Evolutionary conservation across 2,329 filamentous ascomycete species (phyloP).

Genomic region (Penicillium sp.): DNA sequence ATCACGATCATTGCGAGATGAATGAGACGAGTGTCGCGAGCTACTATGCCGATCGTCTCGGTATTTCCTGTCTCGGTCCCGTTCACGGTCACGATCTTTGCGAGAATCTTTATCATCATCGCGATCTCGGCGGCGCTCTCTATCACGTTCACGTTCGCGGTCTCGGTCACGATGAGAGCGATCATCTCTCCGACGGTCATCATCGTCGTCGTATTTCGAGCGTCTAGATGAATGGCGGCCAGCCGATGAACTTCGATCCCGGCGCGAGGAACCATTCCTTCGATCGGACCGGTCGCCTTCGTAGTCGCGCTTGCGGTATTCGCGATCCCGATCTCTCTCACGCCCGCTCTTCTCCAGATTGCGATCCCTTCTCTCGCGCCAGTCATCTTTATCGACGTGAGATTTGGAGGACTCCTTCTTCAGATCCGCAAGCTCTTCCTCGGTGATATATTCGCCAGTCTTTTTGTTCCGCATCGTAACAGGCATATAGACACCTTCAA

Average conservation of each 20-base stretch:
- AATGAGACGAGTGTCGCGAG: slow-evolving; percentile 42
- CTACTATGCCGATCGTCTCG: slow-evolving; percentile 42
- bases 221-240: slow-evolving; percentile 44
- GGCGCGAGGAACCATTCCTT: slow-evolving; percentile 46
- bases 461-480: slow-evolving; percentile 66
- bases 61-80: slow-evolving; percentile 36
- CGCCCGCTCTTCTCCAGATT: slow-evolving; percentile 50
- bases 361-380: slow-evolving; percentile 53
- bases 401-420: slow-evolving; percentile 55
- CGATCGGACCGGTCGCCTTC: slow-evolving; percentile 45
- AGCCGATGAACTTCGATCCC: slow-evolving; percentile 45
- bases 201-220: slow-evolving; percentile 48
- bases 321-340: slow-evolving; percentile 42
- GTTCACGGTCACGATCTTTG: slow-evolving; percentile 31
- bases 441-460: slow-evolving; percentile 67
- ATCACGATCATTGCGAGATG: slow-evolving; percentile 41
- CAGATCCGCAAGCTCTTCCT: slow-evolving; percentile 64
- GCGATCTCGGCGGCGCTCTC: slow-evolving; percentile 28
- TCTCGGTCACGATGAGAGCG: slow-evolving; percentile 43
- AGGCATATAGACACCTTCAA: slow-evolving; percentile 64
- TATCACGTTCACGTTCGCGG: slow-evolving; percentile 36
- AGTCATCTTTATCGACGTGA: slow-evolving; percentile 52
- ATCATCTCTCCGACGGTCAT: slow-evolving; percentile 40
- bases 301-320: slow-evolving; percentile 44
- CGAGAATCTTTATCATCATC: slow-evolving; percentile 25